Base-by-base conservation (phyloP, 2,329 filamentous ascomycete species). In the Talaromyces sp. region DNA sequence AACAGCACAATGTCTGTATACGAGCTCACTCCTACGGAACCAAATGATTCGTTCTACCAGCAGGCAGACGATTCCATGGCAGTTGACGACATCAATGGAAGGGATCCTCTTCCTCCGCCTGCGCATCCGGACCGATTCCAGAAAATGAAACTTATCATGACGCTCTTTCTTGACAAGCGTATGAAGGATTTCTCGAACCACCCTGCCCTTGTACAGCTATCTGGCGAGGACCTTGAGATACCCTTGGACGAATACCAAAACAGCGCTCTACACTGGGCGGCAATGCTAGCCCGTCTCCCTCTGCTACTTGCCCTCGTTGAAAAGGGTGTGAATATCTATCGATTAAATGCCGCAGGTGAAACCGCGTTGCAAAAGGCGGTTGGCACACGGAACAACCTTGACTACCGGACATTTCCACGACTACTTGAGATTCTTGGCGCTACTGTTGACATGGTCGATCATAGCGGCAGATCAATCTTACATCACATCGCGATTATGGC, bases 401-500 rank as follows among this genome's bases (percentile, higher is more conserved):
- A 98, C 70, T 90, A 93, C 66, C 89, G 88, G 68, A 95, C 90
- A 58, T 99, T 99, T 72, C 91, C 93, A 0, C 92, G 96, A 66
- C 83, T 98, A 1, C 84, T 99, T 0, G 94, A 98, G 70, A 87
- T 97, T 0, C 84, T 99, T 7, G 92, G 93, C 11, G 87, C 91
- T 31, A 94, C 94, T 0, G 96, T 99, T 67, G 93, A 98, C 70
- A 88, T 96, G 50, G 86, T 92, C 24, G 95, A 99, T 75, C 87
- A 91, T 52, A 93, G 93, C 76, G 93, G 93, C 9, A 86, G 95
- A 43, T 98, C 94, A 0, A 93, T 98, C 14, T 82, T 99, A 27
- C 95, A 99, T 74, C 95, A 99, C 74, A 98, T 99, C 71, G 93
- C 95, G 5, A 88, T 98, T 39, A 96, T 95, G 16, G 97, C 93